phyloP scores from a whole-genome alignment of 2,329 filamentous ascomycete genomes.

The Trichoderma sp. region DNA sequence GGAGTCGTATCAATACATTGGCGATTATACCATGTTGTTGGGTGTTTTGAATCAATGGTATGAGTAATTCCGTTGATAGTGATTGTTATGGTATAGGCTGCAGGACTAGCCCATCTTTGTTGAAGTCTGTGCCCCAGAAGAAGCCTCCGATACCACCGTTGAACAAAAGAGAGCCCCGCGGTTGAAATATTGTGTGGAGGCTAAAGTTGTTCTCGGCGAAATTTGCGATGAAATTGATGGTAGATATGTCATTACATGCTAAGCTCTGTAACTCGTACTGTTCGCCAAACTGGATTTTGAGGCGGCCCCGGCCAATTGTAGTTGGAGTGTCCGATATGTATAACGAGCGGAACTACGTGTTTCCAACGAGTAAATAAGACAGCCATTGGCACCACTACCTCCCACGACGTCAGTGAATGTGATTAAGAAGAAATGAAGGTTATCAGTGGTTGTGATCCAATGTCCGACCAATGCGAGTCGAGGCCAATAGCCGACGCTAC shows the following conservation, averaged over 20 bases:
- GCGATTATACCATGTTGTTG: constrained; percentile 6
- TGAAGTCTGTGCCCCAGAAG: constrained; percentile 1
- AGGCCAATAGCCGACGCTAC: background rate
- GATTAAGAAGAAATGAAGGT: background rate
- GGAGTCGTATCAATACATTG: background rate
- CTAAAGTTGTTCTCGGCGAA: background rate
- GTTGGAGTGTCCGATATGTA: background rate
- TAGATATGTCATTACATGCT: background rate
- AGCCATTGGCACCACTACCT: background rate
- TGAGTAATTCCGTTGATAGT: background rate
- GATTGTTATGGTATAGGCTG: background rate
- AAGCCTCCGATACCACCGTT: background rate
- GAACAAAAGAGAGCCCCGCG: background rate
- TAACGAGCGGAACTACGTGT: background rate
- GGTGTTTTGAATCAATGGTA: background rate
- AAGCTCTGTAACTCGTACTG: background rate
- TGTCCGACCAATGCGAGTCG: constrained; percentile 7
- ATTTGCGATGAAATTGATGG: background rate
- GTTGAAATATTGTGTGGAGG: background rate
- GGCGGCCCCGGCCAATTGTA: background rate
- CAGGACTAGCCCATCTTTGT: background rate
- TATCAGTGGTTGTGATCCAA: background rate
- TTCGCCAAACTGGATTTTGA: background rate
- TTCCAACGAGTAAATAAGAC: background rate
- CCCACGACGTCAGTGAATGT: background rate